A percentile compares a stretch with the other conserved stretches of the same genome.
Conservation (phyloP, 192 early-diverging fungal genomes). For the Pilobolus umbonatus region DNA sequence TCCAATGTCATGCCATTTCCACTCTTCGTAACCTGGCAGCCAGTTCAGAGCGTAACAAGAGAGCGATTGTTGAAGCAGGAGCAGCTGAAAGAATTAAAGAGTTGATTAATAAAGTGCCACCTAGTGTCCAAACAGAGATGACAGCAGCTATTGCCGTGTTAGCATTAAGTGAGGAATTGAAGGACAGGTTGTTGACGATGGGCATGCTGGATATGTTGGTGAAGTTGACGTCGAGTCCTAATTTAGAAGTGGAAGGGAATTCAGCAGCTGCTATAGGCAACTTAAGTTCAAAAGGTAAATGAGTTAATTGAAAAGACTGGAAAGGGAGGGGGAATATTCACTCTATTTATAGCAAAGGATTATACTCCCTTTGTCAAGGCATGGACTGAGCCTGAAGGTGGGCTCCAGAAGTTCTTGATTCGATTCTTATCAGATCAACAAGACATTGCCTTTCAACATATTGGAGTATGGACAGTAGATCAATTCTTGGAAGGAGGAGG, state of each 20-base stretch:
- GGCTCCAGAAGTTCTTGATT: constrained; percentile 65
- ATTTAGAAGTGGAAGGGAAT: constrained; percentile 72
- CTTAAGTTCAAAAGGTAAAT: constrained; percentile 55
- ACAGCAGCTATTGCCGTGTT: constrained; percentile 80
- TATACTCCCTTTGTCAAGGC: constrained; percentile 59
- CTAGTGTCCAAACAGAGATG: constrained; percentile 74
- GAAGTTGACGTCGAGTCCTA: constrained; percentile 50
- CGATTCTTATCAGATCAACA: constrained; percentile 58
- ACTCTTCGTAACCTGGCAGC: constrained; percentile 81
- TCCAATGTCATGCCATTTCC: constrained; percentile 82
- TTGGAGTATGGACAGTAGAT: constrained; percentile 82
- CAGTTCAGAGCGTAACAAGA: constrained; percentile 72
- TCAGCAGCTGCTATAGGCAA: constrained; percentile 76
- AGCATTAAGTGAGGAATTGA: constrained; percentile 71
- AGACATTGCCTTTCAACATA: constrained; percentile 71
- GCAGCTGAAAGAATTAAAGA: constrained; percentile 67
- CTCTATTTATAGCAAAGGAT: constrained; percentile 56
- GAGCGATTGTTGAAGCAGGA: constrained; percentile 68
- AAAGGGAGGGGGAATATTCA: neutral
- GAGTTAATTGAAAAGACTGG: too few species aligned
- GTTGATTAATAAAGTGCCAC: constrained; percentile 48
- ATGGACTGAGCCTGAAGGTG: constrained; percentile 62
- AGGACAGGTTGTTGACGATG: constrained; percentile 54
- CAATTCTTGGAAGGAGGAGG: constrained; percentile 66
- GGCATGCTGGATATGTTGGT: constrained; percentile 65